Evolutionary conservation across 2,329 filamentous ascomycete species (phyloP).

Genomic region (Furcasterigmium sp.): DNA sequence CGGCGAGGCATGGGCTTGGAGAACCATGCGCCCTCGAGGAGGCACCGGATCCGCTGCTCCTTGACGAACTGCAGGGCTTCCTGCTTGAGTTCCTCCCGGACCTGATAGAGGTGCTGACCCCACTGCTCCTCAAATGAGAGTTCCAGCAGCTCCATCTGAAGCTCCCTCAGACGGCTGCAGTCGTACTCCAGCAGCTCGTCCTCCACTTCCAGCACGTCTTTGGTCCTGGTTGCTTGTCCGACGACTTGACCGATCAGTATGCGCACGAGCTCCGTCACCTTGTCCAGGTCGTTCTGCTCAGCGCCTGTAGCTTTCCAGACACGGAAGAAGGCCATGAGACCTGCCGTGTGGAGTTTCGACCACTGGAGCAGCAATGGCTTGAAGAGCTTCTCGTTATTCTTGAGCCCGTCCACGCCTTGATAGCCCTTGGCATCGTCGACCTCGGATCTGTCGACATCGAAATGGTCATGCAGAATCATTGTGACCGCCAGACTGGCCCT

Average conservation of each 20-base stretch:
- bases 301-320: conserved; percentile 90
- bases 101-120: conserved; percentile 83
- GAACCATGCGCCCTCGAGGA: conserved; percentile 91
- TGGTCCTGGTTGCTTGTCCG: conserved; percentile 73
- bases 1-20: conserved; percentile 38
- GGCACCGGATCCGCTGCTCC: conserved; percentile 87
- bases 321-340: conserved; percentile 81
- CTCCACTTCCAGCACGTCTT: conserved; percentile 81
- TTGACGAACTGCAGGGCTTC: conserved; percentile 96
- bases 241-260: conserved; percentile 89
- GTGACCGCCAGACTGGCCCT: conserved; percentile 83
- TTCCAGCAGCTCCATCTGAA: conserved; percentile 92
- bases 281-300: conserved; percentile 81
- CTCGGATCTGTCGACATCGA: conserved; percentile 83
- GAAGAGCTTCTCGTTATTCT: conserved; percentile 82
- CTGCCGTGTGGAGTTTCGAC: conserved; percentile 83
- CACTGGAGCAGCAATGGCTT: conserved; percentile 86
- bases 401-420: conserved; percentile 65
- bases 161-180: conserved; percentile 67
- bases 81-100: conserved; percentile 85
- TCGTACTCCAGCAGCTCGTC: conserved; percentile 85
- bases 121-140: conserved; percentile 91
- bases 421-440: conserved; percentile 73
- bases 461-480: conserved; percentile 87
- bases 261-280: conserved; percentile 84